Evolutionary conservation across 164 flowering plant species (phyloP), one percentile per base, ranked within the genome.

Genomic region (Umbellularia californica): DNA sequence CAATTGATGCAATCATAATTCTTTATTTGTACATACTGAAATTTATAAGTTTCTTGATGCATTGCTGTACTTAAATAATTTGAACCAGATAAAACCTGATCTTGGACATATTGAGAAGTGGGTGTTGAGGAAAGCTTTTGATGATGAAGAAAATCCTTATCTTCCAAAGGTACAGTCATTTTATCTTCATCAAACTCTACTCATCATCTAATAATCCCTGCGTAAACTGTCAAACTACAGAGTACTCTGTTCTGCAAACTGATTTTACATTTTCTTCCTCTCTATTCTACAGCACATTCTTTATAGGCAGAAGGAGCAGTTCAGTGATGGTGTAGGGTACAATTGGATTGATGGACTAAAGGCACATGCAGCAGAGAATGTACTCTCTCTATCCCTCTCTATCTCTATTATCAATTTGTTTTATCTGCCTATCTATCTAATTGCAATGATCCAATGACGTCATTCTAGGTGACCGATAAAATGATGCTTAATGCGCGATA

Each of bases 311-410:
- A 96, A 96, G 83, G 99, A 96, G 83, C 99, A 96, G 78, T 96
- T 96, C 84, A 96, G 99, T 78, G 99, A 96, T 87, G 98, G 99
- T 74, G 99, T 96, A 71, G 98, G 99, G 5, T 96, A 96, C 82
- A 96, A 95, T 76, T 96, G 99, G 99, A 96, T 96, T 79, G 99
- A 96, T 81, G 97, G 99, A 67, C 74, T 96, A 87, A 96, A 89
- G 83, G 95, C 91, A 65, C 97, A 96, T 77, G 99, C 99, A 33
- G 83, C 87, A 79, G 74, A 69, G 76, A 93, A 87, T 74, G 99
- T 94, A 83, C 24, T 50, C 50, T 51, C 24, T 14, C 6, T 3
- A 14, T 55, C 60, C n/a, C 20, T 55, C 60, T 55, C 60, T 17
- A 20, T 55, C 60, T 55, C 19, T 55, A 1, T 15, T 15, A 55